Evolutionary conservation across 164 flowering plant species (phyloP).

Genomic region (Saururus chinensis): DNA sequence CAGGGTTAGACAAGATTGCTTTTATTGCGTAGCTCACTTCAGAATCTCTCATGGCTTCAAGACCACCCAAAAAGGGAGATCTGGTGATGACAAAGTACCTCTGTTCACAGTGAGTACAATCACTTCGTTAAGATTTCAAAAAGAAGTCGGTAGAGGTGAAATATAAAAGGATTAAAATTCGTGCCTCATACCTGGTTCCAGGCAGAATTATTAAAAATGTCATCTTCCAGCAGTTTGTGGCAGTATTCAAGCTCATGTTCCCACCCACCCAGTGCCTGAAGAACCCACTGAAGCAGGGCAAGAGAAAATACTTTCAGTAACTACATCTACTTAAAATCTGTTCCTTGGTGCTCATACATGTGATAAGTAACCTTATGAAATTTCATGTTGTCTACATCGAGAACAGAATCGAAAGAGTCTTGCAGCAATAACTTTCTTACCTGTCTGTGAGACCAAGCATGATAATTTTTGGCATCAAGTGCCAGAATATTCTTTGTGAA

Average conservation of each 20-base stretch:
- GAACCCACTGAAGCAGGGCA: slow-evolving; percentile 66
- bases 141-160: neutral
- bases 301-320: neutral
- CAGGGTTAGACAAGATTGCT: slow-evolving; percentile 65
- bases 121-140: neutral
- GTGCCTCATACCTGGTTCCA: slow-evolving; percentile 84
- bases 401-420: too few relatives aligned
- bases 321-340: neutral
- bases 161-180: neutral
- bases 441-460: slow-evolving; percentile 99
- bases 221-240: slow-evolving; percentile 58
- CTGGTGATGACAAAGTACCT: slow-evolving; percentile 76
- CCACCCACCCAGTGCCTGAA: slow-evolving; percentile 91
- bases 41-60: slow-evolving; percentile 59
- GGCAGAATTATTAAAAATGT: slow-evolving; percentile 87
- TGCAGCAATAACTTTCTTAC: slow-evolving; percentile 16
- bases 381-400: too few relatives aligned
- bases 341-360: neutral
- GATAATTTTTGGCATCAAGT: slow-evolving; percentile 86
- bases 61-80: slow-evolving; percentile 77
- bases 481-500: slow-evolving; percentile 65
- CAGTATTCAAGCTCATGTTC: slow-evolving; percentile 85
- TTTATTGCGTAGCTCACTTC: slow-evolving; percentile 59
- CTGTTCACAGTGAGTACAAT: slow-evolving; percentile 25
- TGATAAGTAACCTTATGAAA: too few relatives aligned